Base-by-base conservation (phyloP, 805 yeast genomes). In the Deakozyma indianensis region DNA sequence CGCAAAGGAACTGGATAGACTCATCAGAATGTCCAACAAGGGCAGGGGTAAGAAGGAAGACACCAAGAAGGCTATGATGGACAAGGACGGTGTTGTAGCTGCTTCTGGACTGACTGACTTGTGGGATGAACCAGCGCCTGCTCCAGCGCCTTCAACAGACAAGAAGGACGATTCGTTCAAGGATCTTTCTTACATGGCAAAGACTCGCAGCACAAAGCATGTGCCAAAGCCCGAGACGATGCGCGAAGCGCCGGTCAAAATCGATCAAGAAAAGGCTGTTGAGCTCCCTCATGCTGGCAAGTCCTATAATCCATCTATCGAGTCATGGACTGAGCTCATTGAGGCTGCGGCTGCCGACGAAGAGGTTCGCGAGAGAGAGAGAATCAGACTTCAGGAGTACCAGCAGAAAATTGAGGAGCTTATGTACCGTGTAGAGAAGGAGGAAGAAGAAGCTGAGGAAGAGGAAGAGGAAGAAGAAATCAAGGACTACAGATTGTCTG, bases 251-350 rank as follows among this genome's bases (percentile, higher is more conserved):
- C 70, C 73, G 2, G 60, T 59, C 2, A 80, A 94, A 1, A 73
- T 84, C 42, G 78, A 69, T 18, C 23, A 42, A 4, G 48, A 50
- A 9, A 45, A 45, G 23, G 60, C 68, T 0, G 65, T 68, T 2
- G 61, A 53, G 1, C 47, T 78, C 2, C 87, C 95, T 11, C 80
- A 80, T 54, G 92, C 80, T 1, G 97, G 97, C 46, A 83, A 82
- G 60, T 88, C 97, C 2, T 92, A 86, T 59, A 92, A 92, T 59
- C 98, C 98, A 22, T 73, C 90, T 11, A 68, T 79, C 51, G 82
- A 80, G 46, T 76, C 83, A 23, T 92, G 98, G 98, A 77, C 77
- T 54, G 63, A 62, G 18, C 70, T 88, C 53, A 74, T 92, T 44
- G 67, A 74, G 45, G 66, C 69, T 45, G 96, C 87, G 62, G 80